Evolutionary conservation across 805 yeast species (phyloP).

Genomic region (Teunomyces pallodes): DNA sequence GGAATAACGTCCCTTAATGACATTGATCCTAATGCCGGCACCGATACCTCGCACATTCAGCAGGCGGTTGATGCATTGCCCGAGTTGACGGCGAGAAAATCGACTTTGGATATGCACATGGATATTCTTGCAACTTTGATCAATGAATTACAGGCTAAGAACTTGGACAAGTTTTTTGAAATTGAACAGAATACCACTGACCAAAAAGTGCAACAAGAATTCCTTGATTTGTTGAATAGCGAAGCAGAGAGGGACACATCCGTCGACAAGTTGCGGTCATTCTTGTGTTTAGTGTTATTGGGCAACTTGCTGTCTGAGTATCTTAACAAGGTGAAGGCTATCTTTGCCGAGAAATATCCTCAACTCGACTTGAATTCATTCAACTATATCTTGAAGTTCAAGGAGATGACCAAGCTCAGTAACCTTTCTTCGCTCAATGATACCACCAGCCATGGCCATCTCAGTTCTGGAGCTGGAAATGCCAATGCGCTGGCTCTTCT

Average conservation of each 20-base stretch:
- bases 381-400: slow-evolving; percentile 72
- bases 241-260: slow-evolving; percentile 58
- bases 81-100: slow-evolving; percentile 83
- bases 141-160: slow-evolving; percentile 80
- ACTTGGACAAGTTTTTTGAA: slow-evolving; percentile 87
- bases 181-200: slow-evolving; percentile 81
- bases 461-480: slow-evolving; percentile 31
- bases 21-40: slow-evolving; percentile 55
- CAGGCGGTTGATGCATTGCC: slow-evolving; percentile 92
- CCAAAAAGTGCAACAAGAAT: slow-evolving; percentile 56
- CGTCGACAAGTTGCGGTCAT: slow-evolving; percentile 83
- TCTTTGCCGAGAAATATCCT: slow-evolving; percentile 51
- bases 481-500: slow-evolving; percentile 57
- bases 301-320: slow-evolving; percentile 30
- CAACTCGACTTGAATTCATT: slow-evolving; percentile 59
- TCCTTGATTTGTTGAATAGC: slow-evolving; percentile 54
- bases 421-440: slow-evolving; percentile 17
- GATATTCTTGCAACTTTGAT: slow-evolving; percentile 83
- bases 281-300: slow-evolving; percentile 67
- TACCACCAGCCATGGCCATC: slow-evolving; percentile 25
- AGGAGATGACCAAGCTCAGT: slow-evolving; percentile 64
- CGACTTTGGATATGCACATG: slow-evolving; percentile 94
- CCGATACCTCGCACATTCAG: slow-evolving; percentile 66
- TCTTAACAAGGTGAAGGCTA: slow-evolving; percentile 57
- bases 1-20: slow-evolving; percentile 73